Evolutionary conservation across 2,329 filamentous ascomycete species (phyloP).

Genomic region (Neofusicoccum umdonicola): DNA sequence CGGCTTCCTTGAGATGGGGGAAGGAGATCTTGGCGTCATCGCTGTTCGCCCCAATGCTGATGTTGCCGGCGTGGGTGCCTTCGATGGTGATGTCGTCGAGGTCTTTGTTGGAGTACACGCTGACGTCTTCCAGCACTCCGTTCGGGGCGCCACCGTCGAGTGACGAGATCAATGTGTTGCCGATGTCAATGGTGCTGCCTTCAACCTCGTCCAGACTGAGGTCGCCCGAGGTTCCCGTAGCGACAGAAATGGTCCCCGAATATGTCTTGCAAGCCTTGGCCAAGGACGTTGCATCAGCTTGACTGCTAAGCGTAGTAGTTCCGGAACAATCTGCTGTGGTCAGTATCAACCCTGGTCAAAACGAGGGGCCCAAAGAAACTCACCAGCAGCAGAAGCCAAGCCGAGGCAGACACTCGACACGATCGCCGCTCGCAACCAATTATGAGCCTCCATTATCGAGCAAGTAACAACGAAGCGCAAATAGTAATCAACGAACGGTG

Average conservation of each 20-base stretch:
- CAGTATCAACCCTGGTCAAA: not conserved
- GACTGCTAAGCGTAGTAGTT: not conserved
- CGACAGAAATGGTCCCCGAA: not conserved
- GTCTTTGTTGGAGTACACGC: not conserved
- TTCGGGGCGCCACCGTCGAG: not conserved
- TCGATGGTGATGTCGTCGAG: not conserved
- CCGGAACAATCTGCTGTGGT: constrained; percentile 1
- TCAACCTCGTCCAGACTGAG: not conserved
- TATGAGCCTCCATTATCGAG: not conserved
- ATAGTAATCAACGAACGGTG: not conserved
- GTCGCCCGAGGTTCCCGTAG: not conserved
- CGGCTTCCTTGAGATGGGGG: constrained; percentile 2
- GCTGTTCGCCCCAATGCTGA: constrained; percentile 1
- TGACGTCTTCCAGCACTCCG: not conserved
- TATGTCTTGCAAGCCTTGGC: constrained; percentile 2
- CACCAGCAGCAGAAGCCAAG: not conserved
- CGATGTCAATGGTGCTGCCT: not conserved
- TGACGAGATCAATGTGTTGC: not conserved
- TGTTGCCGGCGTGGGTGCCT: not conserved
- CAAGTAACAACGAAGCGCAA: not conserved
- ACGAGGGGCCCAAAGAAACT: not conserved
- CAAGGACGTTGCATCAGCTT: not conserved
- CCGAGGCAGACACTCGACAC: not conserved
- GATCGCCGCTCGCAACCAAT: not conserved
- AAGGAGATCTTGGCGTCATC: not conserved